These are phyloP conservation scores for Westerdykella sp. DNA, from an alignment of 2,329 filamentous ascomycete genomes.

Conservation along the genomic window DNA sequence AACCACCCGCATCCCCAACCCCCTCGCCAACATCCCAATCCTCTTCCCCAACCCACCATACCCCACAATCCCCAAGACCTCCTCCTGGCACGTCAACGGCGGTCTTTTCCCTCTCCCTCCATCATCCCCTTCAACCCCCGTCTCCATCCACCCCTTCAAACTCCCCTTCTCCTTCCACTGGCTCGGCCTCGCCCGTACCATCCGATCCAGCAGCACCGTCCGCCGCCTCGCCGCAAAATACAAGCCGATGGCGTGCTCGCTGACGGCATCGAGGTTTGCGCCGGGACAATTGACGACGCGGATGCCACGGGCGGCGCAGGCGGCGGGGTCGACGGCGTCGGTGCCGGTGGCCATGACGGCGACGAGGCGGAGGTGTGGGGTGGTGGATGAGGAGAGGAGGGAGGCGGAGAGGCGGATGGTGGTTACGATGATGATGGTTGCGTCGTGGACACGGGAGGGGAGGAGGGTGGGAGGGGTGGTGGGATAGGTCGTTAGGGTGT, in stretches of 20 bases:
- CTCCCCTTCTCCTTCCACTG: conserved; percentile 40
- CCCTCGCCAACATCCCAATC: conserved; percentile 41
- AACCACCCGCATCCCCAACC: conserved; percentile 46
- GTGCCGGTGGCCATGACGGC: conserved; percentile 44
- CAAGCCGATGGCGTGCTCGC: conserved; percentile 47
- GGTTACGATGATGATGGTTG: conserved; percentile 43
- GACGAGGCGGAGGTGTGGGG: conserved; percentile 42
- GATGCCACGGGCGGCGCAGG: conserved; percentile 40
- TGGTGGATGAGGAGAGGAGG: conserved; percentile 32
- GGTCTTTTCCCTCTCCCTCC: conserved; percentile 12
- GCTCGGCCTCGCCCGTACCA: conserved; percentile 23
- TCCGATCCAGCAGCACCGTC: conserved; percentile 30
- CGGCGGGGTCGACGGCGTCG: conserved; percentile 43
- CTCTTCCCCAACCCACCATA: conserved; percentile 41
- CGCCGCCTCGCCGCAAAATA: conserved; percentile 44
- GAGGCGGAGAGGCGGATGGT: conserved; percentile 38
- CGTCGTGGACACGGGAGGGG: conserved; percentile 39
- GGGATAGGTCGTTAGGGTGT: conserved; percentile 38
- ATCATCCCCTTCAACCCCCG: conserved; percentile 21
- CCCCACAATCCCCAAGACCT: conserved; percentile 46
- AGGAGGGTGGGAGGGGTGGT: conserved; percentile 28
- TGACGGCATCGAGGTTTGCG: conserved; percentile 45
- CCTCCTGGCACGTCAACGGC: conserved; percentile 44
- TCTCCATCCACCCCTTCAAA: conserved; percentile 27
- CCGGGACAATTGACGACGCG: conserved; percentile 43